Evolutionary conservation across 2,329 filamentous ascomycete species (phyloP), one percentile per base, ranked within the genome.

Genomic region (Juglanconis juglandina): DNA sequence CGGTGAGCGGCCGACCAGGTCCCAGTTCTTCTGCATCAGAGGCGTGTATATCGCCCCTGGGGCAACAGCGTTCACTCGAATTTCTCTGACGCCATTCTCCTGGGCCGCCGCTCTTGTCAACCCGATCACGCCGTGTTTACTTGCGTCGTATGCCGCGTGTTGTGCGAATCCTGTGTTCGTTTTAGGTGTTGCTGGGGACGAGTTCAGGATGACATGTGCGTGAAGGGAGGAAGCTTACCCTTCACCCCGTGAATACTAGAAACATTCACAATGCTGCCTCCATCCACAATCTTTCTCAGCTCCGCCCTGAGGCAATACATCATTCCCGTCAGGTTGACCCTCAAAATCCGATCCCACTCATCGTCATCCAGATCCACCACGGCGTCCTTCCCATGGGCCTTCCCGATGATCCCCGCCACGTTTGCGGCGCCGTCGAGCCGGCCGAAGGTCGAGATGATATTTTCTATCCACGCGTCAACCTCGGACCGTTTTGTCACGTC

Each of bases 231-330:
- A 54, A 35, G 52, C 53, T 49, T 67, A 65, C 71, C 70, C 30
- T 75, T 69, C 35, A 72, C 69, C 53, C 83, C 83, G 42, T 81
- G 78, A 39, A 81, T 80, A 49, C 79, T 84, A 33, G 79, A 75
- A 34, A 82, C 75, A 67, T 84, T 87, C 57, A 87, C 84, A 66
- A 87, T 85, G 61, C 82, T 84, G 7, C 82, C 82, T 1, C 80
- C 77, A 5, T 76, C 69, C 30, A 74, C 72, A 52, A 85, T 76
- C 46, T 76, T 75, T 42, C 68, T 68, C 47, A 81, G 71, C 69
- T 79, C 70, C 37, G 77, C 78, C 44, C 79, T 73, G 63, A 82
- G 64, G 62, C 78, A 81, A 67, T 81, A 79, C 79, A 81, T 81
- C 46, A 73, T 76, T n/a, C 80, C 80, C 8, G 78, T 81, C 56